A percentile compares a stretch with the other conserved stretches of the same genome.
Evolutionary conservation across 2,329 filamentous ascomycete genomes (phyloP).

Genomic region (Sclerotiophoma versabilis): DNA sequence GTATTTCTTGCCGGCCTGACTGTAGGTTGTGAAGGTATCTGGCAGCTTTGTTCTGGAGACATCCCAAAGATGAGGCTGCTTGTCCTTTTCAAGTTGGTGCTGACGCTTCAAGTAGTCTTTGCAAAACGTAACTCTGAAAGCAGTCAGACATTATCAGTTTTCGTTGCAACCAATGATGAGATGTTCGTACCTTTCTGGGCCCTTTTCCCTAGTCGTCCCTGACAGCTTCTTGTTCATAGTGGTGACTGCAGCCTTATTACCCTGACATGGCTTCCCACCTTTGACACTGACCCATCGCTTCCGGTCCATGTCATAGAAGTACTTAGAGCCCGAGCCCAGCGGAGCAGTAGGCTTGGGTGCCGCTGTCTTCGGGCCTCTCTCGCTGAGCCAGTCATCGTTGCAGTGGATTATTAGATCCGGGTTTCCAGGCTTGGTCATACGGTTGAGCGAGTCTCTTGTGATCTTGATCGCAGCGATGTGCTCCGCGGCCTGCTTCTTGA

Average conservation of each 20-base stretch:
- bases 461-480: slow-evolving; percentile 15
- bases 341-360: slow-evolving; percentile 2
- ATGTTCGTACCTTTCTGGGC: background rate
- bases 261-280: slow-evolving; percentile 18
- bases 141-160: background rate
- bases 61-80: slow-evolving; percentile 18
- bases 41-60: slow-evolving; percentile 14
- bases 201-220: slow-evolving; percentile 4
- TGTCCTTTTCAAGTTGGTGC: slow-evolving; percentile 15
- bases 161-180: background rate
- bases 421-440: slow-evolving; percentile 10
- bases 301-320: slow-evolving; percentile 14
- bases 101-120: slow-evolving; percentile 6
- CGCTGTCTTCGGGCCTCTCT: slow-evolving; percentile 3
- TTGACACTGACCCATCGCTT: slow-evolving; percentile 8
- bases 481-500: slow-evolving; percentile 3
- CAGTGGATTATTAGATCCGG: slow-evolving; percentile 20
- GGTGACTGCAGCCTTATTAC: slow-evolving; percentile 14
- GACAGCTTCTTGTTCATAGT: slow-evolving; percentile 5
- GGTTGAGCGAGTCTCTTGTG: slow-evolving; percentile 12
- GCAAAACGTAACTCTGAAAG: slow-evolving; percentile 15
- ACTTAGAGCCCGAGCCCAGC: background rate
- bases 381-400: slow-evolving; percentile 20
- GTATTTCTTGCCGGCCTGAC: slow-evolving; percentile 7
- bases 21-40: slow-evolving; percentile 15